A percentile compares a stretch with the other conserved stretches of the same genome.
Conservation (phyloP, 495 filamentous ascomycete genomes). For the Talaromyces proteolyticus region DNA sequence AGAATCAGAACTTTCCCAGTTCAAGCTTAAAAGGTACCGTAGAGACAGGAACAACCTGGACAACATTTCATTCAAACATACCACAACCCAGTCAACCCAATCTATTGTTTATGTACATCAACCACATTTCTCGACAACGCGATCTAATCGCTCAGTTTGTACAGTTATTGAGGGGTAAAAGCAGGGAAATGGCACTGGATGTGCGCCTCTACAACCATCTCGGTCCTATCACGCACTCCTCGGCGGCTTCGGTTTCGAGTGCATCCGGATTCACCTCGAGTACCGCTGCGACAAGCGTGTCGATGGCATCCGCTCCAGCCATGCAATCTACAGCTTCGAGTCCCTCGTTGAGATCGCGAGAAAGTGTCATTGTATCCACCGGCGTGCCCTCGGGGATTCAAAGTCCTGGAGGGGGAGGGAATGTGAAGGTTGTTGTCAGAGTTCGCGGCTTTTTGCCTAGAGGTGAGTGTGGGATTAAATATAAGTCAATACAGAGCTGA, state of each 20-base stretch:
- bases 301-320: slow-evolving; percentile 55
- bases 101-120: slow-evolving; percentile 31
- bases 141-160: slow-evolving; percentile 36
- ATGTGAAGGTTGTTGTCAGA: slow-evolving; percentile 91
- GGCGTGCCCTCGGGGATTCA: slow-evolving; percentile 22
- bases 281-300: slow-evolving; percentile 38
- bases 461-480: no score
- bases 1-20: background rate
- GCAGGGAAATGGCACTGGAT: slow-evolving; percentile 49
- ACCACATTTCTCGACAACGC: slow-evolving; percentile 34
- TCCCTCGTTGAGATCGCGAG: slow-evolving; percentile 66
- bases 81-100: background rate
- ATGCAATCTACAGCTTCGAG: slow-evolving; percentile 45
- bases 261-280: slow-evolving; percentile 48
- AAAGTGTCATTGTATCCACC: slow-evolving; percentile 48
- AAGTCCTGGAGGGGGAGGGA: slow-evolving; percentile 55
- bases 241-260: slow-evolving; percentile 50
- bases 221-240: slow-evolving; percentile 42
- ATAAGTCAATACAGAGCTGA: no score
- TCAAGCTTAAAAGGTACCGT: slow-evolving; percentile 7
- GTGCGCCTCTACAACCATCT: slow-evolving; percentile 40
- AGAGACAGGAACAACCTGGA: slow-evolving; percentile 1
- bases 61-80: slow-evolving; percentile 1
- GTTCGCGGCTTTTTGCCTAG: slow-evolving; percentile 83
- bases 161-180: slow-evolving; percentile 41